Base-by-base conservation (phyloP, 1,284 basidiomycete species). In the Inonotus hispidus region DNA sequence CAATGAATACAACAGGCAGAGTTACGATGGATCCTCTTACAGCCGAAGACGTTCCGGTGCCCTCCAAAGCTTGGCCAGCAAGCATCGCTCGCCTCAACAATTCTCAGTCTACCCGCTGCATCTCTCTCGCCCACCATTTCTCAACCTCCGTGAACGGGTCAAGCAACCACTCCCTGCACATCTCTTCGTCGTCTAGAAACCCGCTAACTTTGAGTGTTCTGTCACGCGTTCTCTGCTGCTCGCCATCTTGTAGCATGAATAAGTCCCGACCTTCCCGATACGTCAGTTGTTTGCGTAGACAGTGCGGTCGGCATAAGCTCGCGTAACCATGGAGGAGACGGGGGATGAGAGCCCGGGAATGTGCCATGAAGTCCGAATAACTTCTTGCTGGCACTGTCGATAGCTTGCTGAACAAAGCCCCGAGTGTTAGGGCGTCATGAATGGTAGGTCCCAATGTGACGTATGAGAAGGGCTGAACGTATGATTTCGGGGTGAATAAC, bases 111-210 rank as follows among this genome's bases (percentile, higher is more conserved):
- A 23, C 19, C n/a, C n/a, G n/a, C n/a, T n/a, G n/a, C 45, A 19
- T 19, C 45, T 23, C 45, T 10, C 45, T 10, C 10, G 45, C 27
- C 5, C 78, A 72, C 62, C 65, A 68, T 3, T 77, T 71, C 61
- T 70, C 71, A 11, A 68, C 75, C 16, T 73, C 78, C 0, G 78
- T 81, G 1, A 69, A 72, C 54, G 63, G 56, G 38, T 58, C 56
- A 32, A 25, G 38, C 11, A 46, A 45, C 45, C 47, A 49, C 46
- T 58, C 56, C n/a, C 23, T 14, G 4, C 47, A 21, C 19, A 37
- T 35, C 32, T 58, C 56, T 4, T 58, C 56, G 23, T 47, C 43
- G 21, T 14, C 23, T 7, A 58, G 56, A 4, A 58, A 37, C 14
- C 56, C 56, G 16, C 56, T 32, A 3, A 32, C 56, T 21, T 13